Evolutionary conservation across 345 rosid genomes (phyloP).

Genomic region (Alliaria petiolata): DNA sequence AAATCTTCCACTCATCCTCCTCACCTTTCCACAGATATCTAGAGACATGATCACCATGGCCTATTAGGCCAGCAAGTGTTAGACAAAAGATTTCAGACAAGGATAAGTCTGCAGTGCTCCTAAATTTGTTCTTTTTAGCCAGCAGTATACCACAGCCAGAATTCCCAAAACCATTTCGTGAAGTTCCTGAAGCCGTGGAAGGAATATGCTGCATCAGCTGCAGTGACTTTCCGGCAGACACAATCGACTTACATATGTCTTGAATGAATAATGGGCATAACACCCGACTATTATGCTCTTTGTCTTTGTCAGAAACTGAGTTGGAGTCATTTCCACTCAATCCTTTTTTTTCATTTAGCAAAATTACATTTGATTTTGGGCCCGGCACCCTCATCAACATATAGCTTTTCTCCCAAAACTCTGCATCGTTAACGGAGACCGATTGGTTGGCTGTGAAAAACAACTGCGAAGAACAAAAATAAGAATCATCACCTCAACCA

Average conservation of each 20-base stretch:
- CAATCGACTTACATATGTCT: constrained; percentile 71
- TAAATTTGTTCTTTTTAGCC: constrained; percentile 8
- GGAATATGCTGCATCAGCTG: constrained; percentile 76
- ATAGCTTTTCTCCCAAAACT: constrained; percentile 95
- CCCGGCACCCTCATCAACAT: constrained; percentile 42
- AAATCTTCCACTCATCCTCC: constrained; percentile 33
- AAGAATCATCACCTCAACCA: constrained; percentile 2
- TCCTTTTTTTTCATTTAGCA: constrained; percentile 44
- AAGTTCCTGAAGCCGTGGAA: constrained; percentile 34
- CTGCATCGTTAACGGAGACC: constrained; percentile 69
- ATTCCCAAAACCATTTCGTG: constrained; percentile 37
- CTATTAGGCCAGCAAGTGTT: constrained; percentile 76
- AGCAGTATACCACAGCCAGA: constrained; percentile 17
- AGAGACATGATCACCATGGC: constrained; percentile 68
- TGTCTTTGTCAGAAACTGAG: constrained; percentile 44
- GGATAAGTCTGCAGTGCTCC: constrained; percentile 53
- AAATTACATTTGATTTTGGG: constrained; percentile 38
- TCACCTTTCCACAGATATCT: constrained; percentile 52
- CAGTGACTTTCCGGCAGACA: constrained; percentile 96
- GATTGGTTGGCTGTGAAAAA: constrained; percentile 67
- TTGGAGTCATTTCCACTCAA: constrained; percentile 39
- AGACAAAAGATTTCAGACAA: constrained; percentile 73
- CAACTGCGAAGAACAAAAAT: constrained; percentile 45
- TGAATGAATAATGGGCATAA: constrained; percentile 72
- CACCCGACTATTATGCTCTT: constrained; percentile 47